Base-by-base conservation (phyloP, 768 basidiomycete genomes). In the Artomyces pyxidatus region DNA sequence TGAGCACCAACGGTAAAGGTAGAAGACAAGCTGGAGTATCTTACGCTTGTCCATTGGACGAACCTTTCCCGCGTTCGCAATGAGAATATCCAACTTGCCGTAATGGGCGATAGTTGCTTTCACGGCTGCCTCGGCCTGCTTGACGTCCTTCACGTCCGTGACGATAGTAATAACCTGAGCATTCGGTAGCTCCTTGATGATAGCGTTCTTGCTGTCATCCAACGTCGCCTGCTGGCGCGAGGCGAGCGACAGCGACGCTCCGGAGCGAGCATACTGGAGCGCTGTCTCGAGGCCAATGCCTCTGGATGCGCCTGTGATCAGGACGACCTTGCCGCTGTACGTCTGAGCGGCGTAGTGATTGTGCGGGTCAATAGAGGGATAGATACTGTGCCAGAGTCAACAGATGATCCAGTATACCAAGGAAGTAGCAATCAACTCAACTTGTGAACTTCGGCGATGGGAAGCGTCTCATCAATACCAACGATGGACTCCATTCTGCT, bases 241-340 rank as follows among this genome's bases (percentile, higher is more conserved):
- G 29, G 56, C 49, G 3, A 65, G 50, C 10, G 58, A 55, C 14
- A 62, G 17, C n/a, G 49, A 57, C 1, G 61, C 63, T 5, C 65
- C 64, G 1, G 64, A 60, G 1, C 56, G 55, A 10, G 64, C 61
- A 23, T 60, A 62, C 5, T 59, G 49, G 16, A 58, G 30, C 3
- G 64, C 61, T 3, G 54, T 57, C 17, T 56, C 61, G 16, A 46
- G 28, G 10, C 65, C 63, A 25, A 67, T 61, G 16, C 65, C 64
- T 17, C 39, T 47, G 4, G 58, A 61, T 10, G 59, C 60, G 22
- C 64, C 64, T 6, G 61, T 58, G 42, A 60, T 45, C 50, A 65
- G 50, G 28, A 63, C 61, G 17, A 64, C 59, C 48, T 62, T 61
- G n/a, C 54, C 61, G 4, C 48, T 46, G 30, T 54, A 56, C 4